Percentiles rank a stretch among this genome's conserved stretches.
phyloP scores from a whole-genome alignment of 257 asterid species.

The Misopates orontium region DNA sequence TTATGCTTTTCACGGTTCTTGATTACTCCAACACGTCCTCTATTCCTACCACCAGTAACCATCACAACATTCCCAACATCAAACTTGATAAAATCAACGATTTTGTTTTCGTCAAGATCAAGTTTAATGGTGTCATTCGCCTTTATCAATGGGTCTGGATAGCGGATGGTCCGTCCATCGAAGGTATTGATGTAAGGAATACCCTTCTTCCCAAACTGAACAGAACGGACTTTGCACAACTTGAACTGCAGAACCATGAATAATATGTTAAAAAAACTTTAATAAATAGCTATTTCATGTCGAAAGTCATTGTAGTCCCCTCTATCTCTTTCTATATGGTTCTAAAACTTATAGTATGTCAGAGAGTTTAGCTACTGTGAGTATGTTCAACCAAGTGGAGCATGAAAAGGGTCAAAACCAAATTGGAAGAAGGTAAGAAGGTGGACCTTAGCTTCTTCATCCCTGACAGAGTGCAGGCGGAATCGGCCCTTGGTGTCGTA shows the following conservation, averaged over 20 bases:
- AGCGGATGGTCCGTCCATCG: constrained; percentile 42
- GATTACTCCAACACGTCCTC: constrained; percentile 42
- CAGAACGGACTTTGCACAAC: constrained; percentile 38
- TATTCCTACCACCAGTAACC: constrained; percentile 46
- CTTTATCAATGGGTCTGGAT: constrained; percentile 40
- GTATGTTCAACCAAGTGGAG: neutral
- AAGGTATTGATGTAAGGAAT: constrained; percentile 38
- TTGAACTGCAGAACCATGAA: constrained; percentile 31
- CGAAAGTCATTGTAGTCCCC: no score
- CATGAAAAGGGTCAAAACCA: neutral
- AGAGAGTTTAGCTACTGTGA: neutral
- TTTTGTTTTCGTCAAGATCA: constrained; percentile 39
- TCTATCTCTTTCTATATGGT: neutral
- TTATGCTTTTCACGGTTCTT: no score
- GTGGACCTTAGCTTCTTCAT: constrained; percentile 27
- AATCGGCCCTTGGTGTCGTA: no score
- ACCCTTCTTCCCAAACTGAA: constrained; percentile 38
- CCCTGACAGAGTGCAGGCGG: constrained; percentile 27
- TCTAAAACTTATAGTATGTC: neutral
- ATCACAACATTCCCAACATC: constrained; percentile 46
- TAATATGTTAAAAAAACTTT: neutral
- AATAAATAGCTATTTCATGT: no score
- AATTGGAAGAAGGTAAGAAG: neutral
- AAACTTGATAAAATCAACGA: constrained; percentile 37
- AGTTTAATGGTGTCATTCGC: constrained; percentile 42